Evolutionary conservation across 192 early-diverging fungal species (phyloP).

Genomic region (Geosiphon pyriformis): DNA sequence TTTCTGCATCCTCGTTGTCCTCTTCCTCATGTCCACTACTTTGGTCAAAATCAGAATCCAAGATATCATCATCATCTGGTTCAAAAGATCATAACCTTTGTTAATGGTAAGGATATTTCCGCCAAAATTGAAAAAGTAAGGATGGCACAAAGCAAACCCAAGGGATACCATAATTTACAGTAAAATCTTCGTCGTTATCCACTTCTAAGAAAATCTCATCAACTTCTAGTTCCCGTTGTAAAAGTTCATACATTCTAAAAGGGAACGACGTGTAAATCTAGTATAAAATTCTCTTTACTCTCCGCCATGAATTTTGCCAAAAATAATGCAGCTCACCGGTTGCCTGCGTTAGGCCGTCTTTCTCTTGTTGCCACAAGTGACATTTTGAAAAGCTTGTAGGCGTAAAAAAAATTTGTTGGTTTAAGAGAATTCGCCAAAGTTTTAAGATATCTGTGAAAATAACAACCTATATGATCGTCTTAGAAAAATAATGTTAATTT

Average conservation of each 20-base stretch:
- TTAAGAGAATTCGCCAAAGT: too few relatives aligned
- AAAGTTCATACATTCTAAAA: slow-evolving; percentile 42
- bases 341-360: slow-evolving; percentile 41
- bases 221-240: slow-evolving; percentile 49
- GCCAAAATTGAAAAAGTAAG: not conserved
- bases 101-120: not conserved
- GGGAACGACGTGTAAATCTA: not conserved
- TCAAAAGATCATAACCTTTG: not conserved
- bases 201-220: slow-evolving; percentile 49
- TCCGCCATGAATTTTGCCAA: not conserved
- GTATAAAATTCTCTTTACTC: not conserved
- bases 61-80: slow-evolving; percentile 43
- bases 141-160: not conserved
- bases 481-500: too few relatives aligned
- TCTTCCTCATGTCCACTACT: slow-evolving; percentile 43
- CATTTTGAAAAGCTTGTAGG: too few relatives aligned
- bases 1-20: slow-evolving; percentile 33
- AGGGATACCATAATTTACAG: slow-evolving; percentile 30
- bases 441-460: too few relatives aligned
- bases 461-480: too few relatives aligned
- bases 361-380: slow-evolving; percentile 33
- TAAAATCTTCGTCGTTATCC: slow-evolving; percentile 47
- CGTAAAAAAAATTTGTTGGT: too few relatives aligned
- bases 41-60: slow-evolving; percentile 54
- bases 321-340: slow-evolving; percentile 27